Base-by-base conservation (phyloP, 768 basidiomycete species). In the Tylopilus plumbeoviolaceoides region DNA sequence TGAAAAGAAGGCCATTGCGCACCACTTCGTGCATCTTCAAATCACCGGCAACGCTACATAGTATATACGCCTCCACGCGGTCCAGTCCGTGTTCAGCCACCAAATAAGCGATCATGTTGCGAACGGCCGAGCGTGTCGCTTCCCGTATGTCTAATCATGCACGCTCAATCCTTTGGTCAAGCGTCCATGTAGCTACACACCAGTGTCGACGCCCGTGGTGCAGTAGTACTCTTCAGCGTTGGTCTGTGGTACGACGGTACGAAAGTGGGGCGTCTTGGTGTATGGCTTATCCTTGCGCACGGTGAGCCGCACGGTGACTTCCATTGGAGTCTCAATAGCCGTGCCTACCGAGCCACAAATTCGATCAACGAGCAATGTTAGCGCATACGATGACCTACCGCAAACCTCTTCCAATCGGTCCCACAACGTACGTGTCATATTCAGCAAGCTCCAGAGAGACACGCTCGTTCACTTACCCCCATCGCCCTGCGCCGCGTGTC, bases 401-500 rank as follows among this genome's bases (percentile, higher is more conserved):
- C 80, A 83, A 40, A 83, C 80, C 73, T 84, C 82, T 84, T 46
- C 33, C 44, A 33, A 39, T 7, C n/a, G 35, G 5, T 36, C 7
- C 35, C 35, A 5, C 35, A 17, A 36, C 11, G 31, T 36, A n/a
- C n/a, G n/a, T n/a, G n/a, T n/a, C n/a, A n/a, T n/a, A 10, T 44
- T 47, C 17, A 57, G 45, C 20, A 46, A 50, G 4, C 5, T 28
- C 39, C 6, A 21, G 10, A 21, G 10, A 36, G 4, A 38, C 33
- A 21, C 64, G 27, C 8, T 14, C n/a, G 2, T 0, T 27, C 30
- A 35, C 77, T 53, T 51, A 80, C 82, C 83, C 64, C 83, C 83
- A 60, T 84, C 83, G 7, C 83, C 83, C 67, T 84, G 83, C 10
- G 78, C 81, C 4, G 82, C 83, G 63, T 84, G 83, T 5, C 83